A percentile compares a stretch with the other conserved stretches of the same genome.
Conservation (phyloP, 2,329 filamentous ascomycete species). For the Thelonectria discophora region DNA sequence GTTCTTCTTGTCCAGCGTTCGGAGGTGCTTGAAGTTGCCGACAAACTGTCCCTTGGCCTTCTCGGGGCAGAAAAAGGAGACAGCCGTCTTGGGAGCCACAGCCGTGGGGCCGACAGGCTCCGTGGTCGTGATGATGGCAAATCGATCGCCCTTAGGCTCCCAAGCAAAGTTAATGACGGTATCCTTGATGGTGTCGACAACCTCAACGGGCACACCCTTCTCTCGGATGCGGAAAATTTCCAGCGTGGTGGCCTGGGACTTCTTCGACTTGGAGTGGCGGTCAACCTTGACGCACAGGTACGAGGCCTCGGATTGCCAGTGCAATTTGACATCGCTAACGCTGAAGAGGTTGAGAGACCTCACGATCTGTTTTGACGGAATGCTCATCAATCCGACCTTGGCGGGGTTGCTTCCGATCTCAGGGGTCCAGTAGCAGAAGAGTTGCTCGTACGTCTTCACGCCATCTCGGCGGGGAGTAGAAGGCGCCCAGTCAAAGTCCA, state of each 20-base stretch:
- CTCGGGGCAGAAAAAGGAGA: constrained; percentile 96
- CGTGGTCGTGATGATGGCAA: constrained; percentile 94
- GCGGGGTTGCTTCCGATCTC: constrained; percentile 98
- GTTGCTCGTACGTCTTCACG: constrained; percentile 91
- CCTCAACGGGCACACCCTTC: constrained; percentile 98
- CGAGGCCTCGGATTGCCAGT: constrained; percentile 95
- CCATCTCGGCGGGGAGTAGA: constrained; percentile 82
- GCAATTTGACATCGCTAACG: constrained; percentile 95
- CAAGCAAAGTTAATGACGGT: constrained; percentile 99
- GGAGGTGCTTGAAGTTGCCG: constrained; percentile 96
- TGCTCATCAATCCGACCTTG: constrained; percentile 94
- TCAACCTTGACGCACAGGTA: constrained; percentile 99
- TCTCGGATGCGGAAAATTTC: constrained; percentile 98
- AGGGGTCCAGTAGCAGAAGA: constrained; percentile 98
- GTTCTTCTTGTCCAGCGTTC: constrained; percentile 98
- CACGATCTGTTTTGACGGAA: constrained; percentile 93
- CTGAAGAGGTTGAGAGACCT: constrained; percentile 97
- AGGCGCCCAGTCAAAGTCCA: constrained; percentile 98
- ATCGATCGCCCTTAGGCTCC: constrained; percentile 98
- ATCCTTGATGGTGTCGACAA: constrained; percentile 97
- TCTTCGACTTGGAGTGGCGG: constrained; percentile 98
- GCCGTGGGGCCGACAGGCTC: constrained; percentile 82
- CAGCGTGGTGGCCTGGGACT: constrained; percentile 94
- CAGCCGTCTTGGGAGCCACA: constrained; percentile 91
- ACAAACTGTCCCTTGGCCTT: constrained; percentile 83